These are phyloP conservation scores for Lactarius sp. DNA, from an alignment of 768 basidiomycete genomes.

Conservation along the genomic window DNA sequence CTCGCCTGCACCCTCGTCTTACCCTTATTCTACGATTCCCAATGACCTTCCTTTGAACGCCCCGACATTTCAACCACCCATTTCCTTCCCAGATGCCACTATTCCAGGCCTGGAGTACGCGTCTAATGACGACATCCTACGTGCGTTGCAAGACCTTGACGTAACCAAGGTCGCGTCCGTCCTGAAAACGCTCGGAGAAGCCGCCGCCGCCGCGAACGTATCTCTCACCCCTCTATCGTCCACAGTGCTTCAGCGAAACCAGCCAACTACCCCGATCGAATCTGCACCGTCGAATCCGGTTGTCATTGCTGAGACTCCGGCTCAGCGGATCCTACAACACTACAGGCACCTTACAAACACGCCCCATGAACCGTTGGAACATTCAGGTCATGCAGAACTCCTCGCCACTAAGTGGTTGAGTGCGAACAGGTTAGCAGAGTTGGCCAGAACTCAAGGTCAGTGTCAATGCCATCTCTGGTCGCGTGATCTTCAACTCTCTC, in stretches of 20 bases:
- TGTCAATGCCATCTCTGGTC: neutral
- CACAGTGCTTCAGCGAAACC: slow-evolving; percentile 14
- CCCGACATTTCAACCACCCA: slow-evolving; percentile 35
- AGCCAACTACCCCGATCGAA: neutral
- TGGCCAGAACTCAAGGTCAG: slow-evolving; percentile 64
- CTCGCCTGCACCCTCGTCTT: slow-evolving; percentile 21
- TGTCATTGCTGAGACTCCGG: neutral
- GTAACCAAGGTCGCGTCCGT: slow-evolving; percentile 64
- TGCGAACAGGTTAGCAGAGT: slow-evolving; percentile 58
- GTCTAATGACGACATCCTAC: slow-evolving; percentile 70
- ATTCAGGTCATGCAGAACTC: slow-evolving; percentile 57
- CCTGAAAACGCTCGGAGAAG: slow-evolving; percentile 60
- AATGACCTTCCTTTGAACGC: slow-evolving; percentile 1
- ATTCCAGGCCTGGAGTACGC: slow-evolving; percentile 40
- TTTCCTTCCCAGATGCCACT: neutral
- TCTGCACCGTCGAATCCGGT: neutral
- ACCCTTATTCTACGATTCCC: slow-evolving; percentile 2
- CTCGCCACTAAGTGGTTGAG: slow-evolving; percentile 79
- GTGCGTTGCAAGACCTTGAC: slow-evolving; percentile 68
- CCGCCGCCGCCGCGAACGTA: slow-evolving; percentile 42
- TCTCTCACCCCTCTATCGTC: slow-evolving; percentile 26
- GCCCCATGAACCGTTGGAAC: slow-evolving; percentile 36
- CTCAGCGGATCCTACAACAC: slow-evolving; percentile 4
- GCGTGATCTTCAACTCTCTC: neutral
- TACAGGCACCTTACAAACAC: neutral